Base-by-base conservation (phyloP, 768 basidiomycete genomes). In the Gloeophyllum trabeum region DNA sequence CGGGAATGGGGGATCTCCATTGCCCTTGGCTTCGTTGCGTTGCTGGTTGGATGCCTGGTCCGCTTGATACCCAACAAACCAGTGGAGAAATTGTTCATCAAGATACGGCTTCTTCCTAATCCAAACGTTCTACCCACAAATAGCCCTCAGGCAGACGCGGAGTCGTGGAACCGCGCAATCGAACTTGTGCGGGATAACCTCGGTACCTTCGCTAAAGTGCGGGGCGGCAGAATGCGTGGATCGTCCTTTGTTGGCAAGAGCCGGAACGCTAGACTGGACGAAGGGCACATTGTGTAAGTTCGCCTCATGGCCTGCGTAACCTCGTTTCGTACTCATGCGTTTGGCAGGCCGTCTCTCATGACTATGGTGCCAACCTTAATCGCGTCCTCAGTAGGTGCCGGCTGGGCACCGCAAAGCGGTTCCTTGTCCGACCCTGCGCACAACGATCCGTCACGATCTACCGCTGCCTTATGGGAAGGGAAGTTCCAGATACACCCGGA, bases 1-100 rank as follows among this genome's bases (percentile, higher is more conserved):
- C 76, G 76, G 30, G 90, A 94, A 59, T 99, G 96, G 96, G 92
- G 78, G 41, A 88, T 98, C 49, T 86, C 88, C 1, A 65, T 99
- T 28, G 81, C 89, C 39, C 72, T 97, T 24, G 96, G 94, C 25
- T 47, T 82, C 34, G 75, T 91, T 37, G 82, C 96, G 6, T 76
- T 98, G 35, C 96, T 94, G 4, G 70, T 94, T 51, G 96, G 90
- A 41, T 80, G 68, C 26, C 54, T 91, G 47, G 72, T 93, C 46
- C 87, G 94, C 34, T 61, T 78, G 18, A 58, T 93, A 22, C 94
- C 94, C 37, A 91, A 83, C 53, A 72, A 54, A 24, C 87, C 89
- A 0, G 79, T 91, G 54, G 84, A 88, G 51, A 70, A 63, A 14
- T 40, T 80, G 46, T 67, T 83, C 50, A 63, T 73, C 53, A 56